Evolutionary conservation across 805 yeast genomes (phyloP), one percentile per base, ranked within the genome.

Genomic region (Candida gorgasii): DNA sequence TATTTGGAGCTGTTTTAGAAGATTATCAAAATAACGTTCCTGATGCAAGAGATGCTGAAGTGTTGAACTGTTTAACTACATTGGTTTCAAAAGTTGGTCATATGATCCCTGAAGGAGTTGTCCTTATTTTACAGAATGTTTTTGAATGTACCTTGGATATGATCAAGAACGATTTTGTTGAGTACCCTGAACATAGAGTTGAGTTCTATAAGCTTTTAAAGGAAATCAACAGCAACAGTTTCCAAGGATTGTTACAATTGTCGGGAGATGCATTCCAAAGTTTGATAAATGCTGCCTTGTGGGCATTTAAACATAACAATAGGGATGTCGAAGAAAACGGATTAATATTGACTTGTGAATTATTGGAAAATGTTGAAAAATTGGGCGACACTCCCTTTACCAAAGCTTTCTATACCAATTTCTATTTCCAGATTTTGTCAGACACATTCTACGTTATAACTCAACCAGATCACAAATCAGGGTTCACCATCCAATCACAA

Each of bases 231-330:
- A 65, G 82, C 52, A 84, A 86, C 58, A 83, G 93, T 13, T 93
- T 93, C 75, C 77, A 80, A 45, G 96, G 97, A 0, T 75, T 93
- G 51, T 73, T 89, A 46, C 86, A 89, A 62, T 76, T 93, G 50
- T 95, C 97, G 8, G 92, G 95, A 3, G 89, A 82, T 49, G 95
- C 96, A 17, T 92, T 93, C 76, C 89, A 86, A 59, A 78, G 89
- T 45, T 84, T 93, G 44, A 82, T 93, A 46, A 92, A 89, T 66
- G 95, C 98, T 2, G 90, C 96, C 35, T 73, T 93, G 57, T 93
- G 99, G 99, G 97, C 98, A 0, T 87, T 93, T 64, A 92, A 93
- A 67, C 99, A 93, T 64, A 93, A 90, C 58, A 90, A 93, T 65
- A 82, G 98, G 63, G 98, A 92, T 43, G 97, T 93, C 43, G 99